Percentiles rank a stretch among this genome's conserved stretches.
Evolutionary conservation across 23 red algal species (phyloP).

Genomic region (Gracilaria gracilis): DNA sequence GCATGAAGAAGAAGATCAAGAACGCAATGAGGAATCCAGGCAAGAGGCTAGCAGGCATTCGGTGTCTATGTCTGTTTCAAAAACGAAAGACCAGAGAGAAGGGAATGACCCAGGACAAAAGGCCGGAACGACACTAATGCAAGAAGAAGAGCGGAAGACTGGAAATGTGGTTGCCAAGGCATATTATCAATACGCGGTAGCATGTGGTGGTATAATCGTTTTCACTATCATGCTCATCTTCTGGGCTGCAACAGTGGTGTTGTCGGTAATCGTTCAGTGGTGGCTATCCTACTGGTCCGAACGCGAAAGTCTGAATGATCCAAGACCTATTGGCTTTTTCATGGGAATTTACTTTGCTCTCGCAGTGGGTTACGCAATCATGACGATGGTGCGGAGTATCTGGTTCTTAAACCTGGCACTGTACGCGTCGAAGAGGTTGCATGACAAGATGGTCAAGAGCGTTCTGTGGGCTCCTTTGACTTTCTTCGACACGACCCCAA

Average conservation of each 20-base stretch:
- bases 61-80: slow-evolving; percentile 21
- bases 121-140: slow-evolving; percentile 75
- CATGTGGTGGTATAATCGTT: slow-evolving; percentile 63
- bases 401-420: slow-evolving; percentile 82
- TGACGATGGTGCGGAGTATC: slow-evolving; percentile 73
- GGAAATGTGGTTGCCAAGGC: slow-evolving; percentile 75
- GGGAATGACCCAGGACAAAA: not conserved
- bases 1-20: slow-evolving; percentile 22
- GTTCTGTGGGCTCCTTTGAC: slow-evolving; percentile 88
- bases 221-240: slow-evolving; percentile 76
- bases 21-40: slow-evolving; percentile 5
- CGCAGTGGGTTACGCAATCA: slow-evolving; percentile 58
- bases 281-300: slow-evolving; percentile 93
- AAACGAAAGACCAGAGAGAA: not conserved
- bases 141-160: slow-evolving; percentile 79
- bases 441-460: slow-evolving; percentile 68
- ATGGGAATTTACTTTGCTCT: slow-evolving; percentile 92
- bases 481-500: slow-evolving; percentile 97
- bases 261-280: slow-evolving; percentile 84
- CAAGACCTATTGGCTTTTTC: slow-evolving; percentile 72
- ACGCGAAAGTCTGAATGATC: slow-evolving; percentile 1
- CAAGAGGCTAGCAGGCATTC: slow-evolving; percentile 18
- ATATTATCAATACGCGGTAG: slow-evolving; percentile 82
- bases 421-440: slow-evolving; percentile 71
- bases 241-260: slow-evolving; percentile 52